phyloP scores from a whole-genome alignment of 306 rosid species.

The Hippophae rhamnoides region DNA sequence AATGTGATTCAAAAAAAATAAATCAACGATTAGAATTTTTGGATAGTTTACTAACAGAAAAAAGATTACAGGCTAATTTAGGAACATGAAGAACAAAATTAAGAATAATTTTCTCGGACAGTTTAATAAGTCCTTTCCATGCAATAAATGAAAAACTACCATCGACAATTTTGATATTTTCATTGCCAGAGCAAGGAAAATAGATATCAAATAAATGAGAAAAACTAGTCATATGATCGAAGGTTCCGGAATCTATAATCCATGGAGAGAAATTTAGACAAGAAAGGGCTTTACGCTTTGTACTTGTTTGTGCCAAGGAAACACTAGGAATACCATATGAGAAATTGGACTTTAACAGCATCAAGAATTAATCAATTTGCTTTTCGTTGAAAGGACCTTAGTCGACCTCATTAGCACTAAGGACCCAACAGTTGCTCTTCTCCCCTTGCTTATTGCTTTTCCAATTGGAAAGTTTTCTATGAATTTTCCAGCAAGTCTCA shows the following conservation, averaged over 20 bases:
- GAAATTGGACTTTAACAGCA: background rate
- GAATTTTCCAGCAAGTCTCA: constrained; percentile 1
- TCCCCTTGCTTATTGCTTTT: no score
- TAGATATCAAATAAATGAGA: background rate
- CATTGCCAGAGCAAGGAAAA: background rate
- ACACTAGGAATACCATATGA: background rate
- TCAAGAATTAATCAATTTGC: constrained; percentile 2
- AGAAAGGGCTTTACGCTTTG: background rate
- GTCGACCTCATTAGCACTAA: background rate
- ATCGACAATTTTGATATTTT: background rate
- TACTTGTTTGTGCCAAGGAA: constrained; percentile 3
- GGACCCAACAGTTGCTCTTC: no score
- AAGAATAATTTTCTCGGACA: background rate
- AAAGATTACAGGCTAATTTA: background rate
- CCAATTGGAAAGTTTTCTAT: background rate
- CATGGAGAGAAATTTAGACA: background rate
- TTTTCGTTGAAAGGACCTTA: background rate
- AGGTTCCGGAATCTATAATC: background rate
- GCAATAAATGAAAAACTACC: background rate
- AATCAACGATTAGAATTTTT: no score
- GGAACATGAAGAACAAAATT: background rate
- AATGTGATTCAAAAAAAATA: no score
- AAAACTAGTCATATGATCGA: background rate
- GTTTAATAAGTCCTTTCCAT: background rate
- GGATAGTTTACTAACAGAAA: background rate